Percentiles rank a stretch among this genome's conserved stretches.
Evolutionary conservation across 192 early-diverging fungal species (phyloP).

Genomic region (Pecoramyces ruminantium): DNA sequence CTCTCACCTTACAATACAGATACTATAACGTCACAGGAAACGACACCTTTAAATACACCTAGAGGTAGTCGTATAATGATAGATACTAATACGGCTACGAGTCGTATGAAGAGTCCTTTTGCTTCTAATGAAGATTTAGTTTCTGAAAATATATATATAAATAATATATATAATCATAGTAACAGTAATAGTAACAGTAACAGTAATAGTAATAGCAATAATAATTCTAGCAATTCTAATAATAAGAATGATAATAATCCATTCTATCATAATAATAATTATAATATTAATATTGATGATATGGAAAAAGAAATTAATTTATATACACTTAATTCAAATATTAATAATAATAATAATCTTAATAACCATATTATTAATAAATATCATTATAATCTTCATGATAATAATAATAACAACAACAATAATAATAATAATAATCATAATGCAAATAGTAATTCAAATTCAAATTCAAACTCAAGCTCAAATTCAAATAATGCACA

Average conservation of each 20-base stretch:
- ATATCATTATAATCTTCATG: not conserved
- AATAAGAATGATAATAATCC: not conserved
- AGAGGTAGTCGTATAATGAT: not conserved
- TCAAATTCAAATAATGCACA: too few species aligned
- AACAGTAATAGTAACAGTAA: not conserved
- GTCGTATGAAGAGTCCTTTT: not conserved
- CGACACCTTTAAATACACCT: not conserved
- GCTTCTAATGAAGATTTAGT: not conserved
- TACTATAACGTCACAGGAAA: not conserved
- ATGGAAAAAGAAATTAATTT: not conserved
- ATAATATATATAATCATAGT: not conserved
- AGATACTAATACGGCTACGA: not conserved
- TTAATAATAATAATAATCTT: not conserved
- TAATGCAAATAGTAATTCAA: too few species aligned
- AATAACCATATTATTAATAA: not conserved
- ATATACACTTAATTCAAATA: not conserved
- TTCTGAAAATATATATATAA: not conserved
- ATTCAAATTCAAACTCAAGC: too few species aligned
- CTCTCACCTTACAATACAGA: not conserved
- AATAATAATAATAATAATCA: too few species aligned
- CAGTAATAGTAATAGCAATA: not conserved
- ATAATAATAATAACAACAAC: not conserved
- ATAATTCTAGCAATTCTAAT: not conserved
- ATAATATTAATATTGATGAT: not conserved
- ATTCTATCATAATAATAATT: not conserved